A percentile compares a stretch with the other conserved stretches of the same genome.
Conservation (phyloP, 2,329 filamentous ascomycete species). For the Pseudohalonectria lignicola region DNA sequence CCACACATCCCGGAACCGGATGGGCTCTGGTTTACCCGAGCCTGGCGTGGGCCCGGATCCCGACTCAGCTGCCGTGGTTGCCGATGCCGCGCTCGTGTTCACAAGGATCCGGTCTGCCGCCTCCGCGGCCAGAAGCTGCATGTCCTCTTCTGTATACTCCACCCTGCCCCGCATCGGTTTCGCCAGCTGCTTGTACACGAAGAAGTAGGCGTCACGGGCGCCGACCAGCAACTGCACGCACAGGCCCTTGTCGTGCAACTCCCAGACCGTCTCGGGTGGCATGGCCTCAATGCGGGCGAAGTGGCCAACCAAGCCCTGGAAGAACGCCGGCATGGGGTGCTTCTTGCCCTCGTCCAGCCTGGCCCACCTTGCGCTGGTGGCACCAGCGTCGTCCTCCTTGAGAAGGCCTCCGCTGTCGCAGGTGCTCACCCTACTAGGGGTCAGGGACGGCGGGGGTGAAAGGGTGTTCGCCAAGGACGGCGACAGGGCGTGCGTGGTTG, state of each 20-base stretch:
- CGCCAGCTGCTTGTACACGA: constrained; percentile 4
- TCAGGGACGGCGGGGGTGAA: too few species aligned
- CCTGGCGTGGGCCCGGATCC: too few species aligned
- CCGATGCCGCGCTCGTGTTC: neutral
- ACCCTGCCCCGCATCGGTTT: neutral
- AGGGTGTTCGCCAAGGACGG: neutral
- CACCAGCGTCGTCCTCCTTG: too few species aligned
- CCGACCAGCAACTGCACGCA: constrained; percentile 2
- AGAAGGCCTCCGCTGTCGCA: too few species aligned
- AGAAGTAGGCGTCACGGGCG: constrained; percentile 5
- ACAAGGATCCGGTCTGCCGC: constrained; percentile 2
- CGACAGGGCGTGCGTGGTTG: constrained; percentile 2
- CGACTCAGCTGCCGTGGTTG: too few species aligned
- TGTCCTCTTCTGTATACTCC: constrained; percentile 4
- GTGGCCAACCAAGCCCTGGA: constrained; percentile 8
- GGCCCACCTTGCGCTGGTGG: neutral
- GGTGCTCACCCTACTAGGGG: too few species aligned
- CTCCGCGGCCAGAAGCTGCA: constrained; percentile 2
- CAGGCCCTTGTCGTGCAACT: constrained; percentile 4
- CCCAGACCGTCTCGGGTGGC: constrained; percentile 1
- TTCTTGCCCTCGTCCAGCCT: constrained; percentile 4
- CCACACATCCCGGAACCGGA: constrained; percentile 5
- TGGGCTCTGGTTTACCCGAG: too few species aligned
- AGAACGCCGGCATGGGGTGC: constrained; percentile 8
- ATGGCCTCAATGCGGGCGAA: constrained; percentile 2